Evolutionary conservation across 169 alveolate species (phyloP).

Genomic region (Eimeria tenella): DNA sequence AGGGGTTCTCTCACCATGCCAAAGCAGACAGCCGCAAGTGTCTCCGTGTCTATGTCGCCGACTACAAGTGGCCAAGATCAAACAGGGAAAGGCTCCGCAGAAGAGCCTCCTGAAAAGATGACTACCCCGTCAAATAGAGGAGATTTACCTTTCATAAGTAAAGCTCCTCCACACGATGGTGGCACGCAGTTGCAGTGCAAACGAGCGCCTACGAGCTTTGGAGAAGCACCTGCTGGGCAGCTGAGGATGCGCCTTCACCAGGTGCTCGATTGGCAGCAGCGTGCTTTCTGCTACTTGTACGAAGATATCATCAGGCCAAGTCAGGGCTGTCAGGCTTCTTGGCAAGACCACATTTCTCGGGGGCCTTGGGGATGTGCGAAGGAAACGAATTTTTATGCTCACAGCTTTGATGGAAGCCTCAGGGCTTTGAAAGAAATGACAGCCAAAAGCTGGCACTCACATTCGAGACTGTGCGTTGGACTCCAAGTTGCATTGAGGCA

Average conservation of each 20-base stretch:
- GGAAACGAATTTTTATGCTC: background rate
- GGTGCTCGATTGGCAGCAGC: constrained; percentile 67
- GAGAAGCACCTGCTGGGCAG: constrained; percentile 10
- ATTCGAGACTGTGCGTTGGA: constrained; percentile 35
- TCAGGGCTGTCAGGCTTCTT: background rate
- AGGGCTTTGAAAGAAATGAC: constrained; percentile 24
- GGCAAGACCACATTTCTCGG: background rate
- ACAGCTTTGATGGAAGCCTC: constrained; percentile 43
- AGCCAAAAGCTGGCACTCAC: constrained; percentile 31
- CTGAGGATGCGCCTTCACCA: constrained; percentile 47
- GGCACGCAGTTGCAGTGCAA: background rate
- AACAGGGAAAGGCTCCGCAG: background rate
- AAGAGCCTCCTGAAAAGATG: background rate
- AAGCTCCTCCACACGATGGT: background rate
- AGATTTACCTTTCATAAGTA: background rate
- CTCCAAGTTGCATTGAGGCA: constrained; percentile 33
- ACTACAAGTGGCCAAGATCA: background rate
- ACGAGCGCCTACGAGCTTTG: background rate
- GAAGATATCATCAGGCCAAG: constrained; percentile 30
- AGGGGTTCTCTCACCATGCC: background rate
- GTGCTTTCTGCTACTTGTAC: constrained; percentile 14
- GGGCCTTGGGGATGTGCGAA: constrained; percentile 51
- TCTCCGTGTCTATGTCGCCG: background rate
- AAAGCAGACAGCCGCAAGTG: background rate
- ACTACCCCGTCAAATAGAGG: background rate